A percentile compares a stretch with the other conserved stretches of the same genome.
These are phyloP conservation scores for Trichoderma koningii DNA, from an alignment of 2,329 filamentous ascomycete species.

Conservation along the genomic window DNA sequence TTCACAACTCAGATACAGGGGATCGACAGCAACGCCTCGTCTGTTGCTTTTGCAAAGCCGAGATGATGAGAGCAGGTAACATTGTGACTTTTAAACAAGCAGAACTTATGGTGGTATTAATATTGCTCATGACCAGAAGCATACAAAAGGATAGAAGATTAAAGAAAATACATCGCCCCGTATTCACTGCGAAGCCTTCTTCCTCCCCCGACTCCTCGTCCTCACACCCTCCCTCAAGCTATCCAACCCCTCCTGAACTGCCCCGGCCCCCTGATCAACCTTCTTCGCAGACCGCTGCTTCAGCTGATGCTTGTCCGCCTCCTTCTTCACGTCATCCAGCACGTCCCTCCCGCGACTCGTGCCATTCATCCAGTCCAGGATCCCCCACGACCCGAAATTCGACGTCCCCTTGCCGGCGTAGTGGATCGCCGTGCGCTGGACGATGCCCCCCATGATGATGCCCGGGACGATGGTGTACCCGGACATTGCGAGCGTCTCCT, in stretches of 20 bases:
- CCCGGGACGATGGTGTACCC: conserved; percentile 65
- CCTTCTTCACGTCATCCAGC: conserved; percentile 55
- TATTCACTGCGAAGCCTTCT: conserved; percentile 29
- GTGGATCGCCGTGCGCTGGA: conserved; percentile 44
- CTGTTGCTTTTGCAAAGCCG: too few relatives aligned
- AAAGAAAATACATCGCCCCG: too few relatives aligned
- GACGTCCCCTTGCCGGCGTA: conserved; percentile 56
- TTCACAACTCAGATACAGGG: not conserved
- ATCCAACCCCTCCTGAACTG: conserved; percentile 40
- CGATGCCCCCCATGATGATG: conserved; percentile 55
- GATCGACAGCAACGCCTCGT: too few relatives aligned
- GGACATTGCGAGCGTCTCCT: conserved; percentile 67
- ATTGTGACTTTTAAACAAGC: not conserved
- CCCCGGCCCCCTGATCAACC: conserved; percentile 38
- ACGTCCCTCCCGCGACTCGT: conserved; percentile 56
- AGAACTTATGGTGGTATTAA: conserved; percentile 12
- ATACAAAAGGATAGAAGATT: not conserved
- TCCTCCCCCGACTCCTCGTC: conserved; percentile 34
- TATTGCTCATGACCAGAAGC: not conserved
- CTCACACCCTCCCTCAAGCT: conserved; percentile 36
- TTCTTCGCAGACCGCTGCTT: conserved; percentile 45
- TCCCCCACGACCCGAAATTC: conserved; percentile 63
- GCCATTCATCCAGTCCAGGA: conserved; percentile 63
- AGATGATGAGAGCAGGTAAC: too few relatives aligned
- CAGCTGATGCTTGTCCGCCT: conserved; percentile 59